Conservation (phyloP, 345 rosid genomes). For the Bruguiera sexangula region DNA sequence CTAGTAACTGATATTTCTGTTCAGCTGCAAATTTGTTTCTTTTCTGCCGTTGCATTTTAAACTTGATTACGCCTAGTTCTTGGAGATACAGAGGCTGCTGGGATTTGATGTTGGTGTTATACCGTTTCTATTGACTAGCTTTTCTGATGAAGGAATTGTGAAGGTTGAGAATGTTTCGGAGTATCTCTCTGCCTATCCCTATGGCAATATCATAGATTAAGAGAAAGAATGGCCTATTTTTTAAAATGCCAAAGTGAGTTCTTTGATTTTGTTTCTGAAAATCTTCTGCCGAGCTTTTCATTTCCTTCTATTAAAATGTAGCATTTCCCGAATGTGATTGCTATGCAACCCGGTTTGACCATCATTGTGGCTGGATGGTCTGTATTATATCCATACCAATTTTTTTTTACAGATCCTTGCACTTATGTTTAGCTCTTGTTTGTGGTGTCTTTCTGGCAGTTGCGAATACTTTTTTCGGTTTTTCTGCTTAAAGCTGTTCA, state of each 20-base stretch:
- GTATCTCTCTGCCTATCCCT: slow-evolving; percentile 70
- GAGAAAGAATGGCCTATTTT: slow-evolving; percentile 77
- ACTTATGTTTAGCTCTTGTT: background rate
- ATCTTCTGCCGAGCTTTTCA: background rate
- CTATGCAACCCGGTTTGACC: slow-evolving; percentile 92
- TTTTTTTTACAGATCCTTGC: background rate
- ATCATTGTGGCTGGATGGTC: slow-evolving; percentile 99
- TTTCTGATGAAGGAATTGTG: slow-evolving; percentile 83
- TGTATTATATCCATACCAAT: slow-evolving; percentile 12
- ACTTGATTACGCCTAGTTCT: slow-evolving; percentile 4
- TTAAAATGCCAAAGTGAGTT: slow-evolving; percentile 74
- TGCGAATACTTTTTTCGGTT: no score
- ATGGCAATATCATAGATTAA: slow-evolving; percentile 62
- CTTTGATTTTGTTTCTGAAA: background rate
- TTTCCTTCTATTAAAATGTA: slow-evolving; percentile 1
- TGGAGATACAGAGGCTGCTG: slow-evolving; percentile 67
- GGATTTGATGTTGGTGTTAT: slow-evolving; percentile 66
- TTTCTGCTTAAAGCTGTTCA: slow-evolving; percentile 10
- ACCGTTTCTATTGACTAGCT: slow-evolving; percentile 72
- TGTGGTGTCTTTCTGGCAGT: background rate
- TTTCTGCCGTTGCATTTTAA: background rate
- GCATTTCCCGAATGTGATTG: slow-evolving; percentile 54
- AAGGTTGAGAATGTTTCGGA: slow-evolving; percentile 56
- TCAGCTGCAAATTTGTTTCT: slow-evolving; percentile 10
- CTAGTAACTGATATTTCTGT: slow-evolving; percentile 3